Percentiles rank a stretch among this genome's conserved stretches.
Evolutionary conservation across 139 green algal species (phyloP).

Genomic region (Chloropicon primus): DNA sequence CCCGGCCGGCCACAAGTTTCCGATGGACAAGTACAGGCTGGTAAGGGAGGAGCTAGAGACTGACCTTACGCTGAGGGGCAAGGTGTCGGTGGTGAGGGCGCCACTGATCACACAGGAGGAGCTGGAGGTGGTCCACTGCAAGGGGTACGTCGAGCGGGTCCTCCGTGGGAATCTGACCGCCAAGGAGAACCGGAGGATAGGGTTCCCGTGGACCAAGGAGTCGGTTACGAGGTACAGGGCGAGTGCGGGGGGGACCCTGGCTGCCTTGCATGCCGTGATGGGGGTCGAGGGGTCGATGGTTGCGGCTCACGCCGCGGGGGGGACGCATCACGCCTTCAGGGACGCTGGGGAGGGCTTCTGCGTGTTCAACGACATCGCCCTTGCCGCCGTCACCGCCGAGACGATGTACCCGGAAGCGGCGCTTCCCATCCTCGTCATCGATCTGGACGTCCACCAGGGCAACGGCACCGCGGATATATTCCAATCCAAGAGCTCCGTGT

Average conservation of each 20-base stretch:
- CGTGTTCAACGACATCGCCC: slow-evolving; percentile 36
- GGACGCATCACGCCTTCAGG: slow-evolving; percentile 56
- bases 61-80: slow-evolving; percentile 3
- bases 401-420: slow-evolving; percentile 12
- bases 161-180: slow-evolving; percentile 7
- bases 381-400: slow-evolving; percentile 19
- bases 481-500: slow-evolving; percentile 33
- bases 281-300: slow-evolving; percentile 1
- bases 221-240: slow-evolving; percentile 2
- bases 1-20: slow-evolving; percentile 24
- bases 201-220: slow-evolving; percentile 16
- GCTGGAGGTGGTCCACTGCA: slow-evolving; percentile 13
- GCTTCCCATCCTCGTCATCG: slow-evolving; percentile 33
- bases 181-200: slow-evolving; percentile 16
- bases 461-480: slow-evolving; percentile 59
- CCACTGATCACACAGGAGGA: slow-evolving; percentile 3
- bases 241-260: slow-evolving; percentile 28
- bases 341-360: slow-evolving; percentile 52
- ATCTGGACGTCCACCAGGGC: slow-evolving; percentile 49
- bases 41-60: slow-evolving; percentile 7
- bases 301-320: slow-evolving; percentile 37
- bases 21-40: slow-evolving; percentile 28
- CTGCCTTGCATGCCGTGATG: slow-evolving; percentile 29
- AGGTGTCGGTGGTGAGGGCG: slow-evolving; percentile 1
- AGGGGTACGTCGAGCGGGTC: slow-evolving; percentile 18